Base-by-base conservation (phyloP, 2,329 filamentous ascomycete species). In the Grosmannia huntii region DNA sequence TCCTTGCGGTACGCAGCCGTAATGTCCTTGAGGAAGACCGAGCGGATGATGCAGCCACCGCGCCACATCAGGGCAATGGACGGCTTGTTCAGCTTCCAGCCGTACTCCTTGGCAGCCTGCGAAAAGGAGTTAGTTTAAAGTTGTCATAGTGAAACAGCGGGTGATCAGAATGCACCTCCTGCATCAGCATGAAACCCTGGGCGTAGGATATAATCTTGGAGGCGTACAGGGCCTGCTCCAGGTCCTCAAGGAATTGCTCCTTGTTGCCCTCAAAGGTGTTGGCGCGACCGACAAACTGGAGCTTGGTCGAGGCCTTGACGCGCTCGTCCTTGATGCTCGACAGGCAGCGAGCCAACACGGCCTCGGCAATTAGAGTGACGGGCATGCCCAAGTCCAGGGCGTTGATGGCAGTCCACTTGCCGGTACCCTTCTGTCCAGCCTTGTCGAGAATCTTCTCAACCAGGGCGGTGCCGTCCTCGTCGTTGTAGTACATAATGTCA, bases 191-290 rank as follows among this genome's bases (percentile, higher is more conserved):
- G 84, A 99, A 99, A 72, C 94, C 94, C 79, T 99, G 94, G 65
- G 94, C 90, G 73, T 99, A 99, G 23, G 94, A 99, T 76, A 99
- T 96, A 73, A 99, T 99, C 88, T 99, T 99, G 70, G 92, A 97
- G 66, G 94, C 94, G 72, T 99, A 99, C 62, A 99, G 85, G 66
- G 92, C 94, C 81, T 99, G 94, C 82, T 99, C 94, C 56, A 99
- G 89, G 75, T 99, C 91, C 66, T 89, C 89, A 66, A 99, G 85
- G 84, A 97, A 95, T 74, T 90, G 83, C 74, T 89, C 80, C 82
- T 88, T 90, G 84, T 96, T 83, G 67, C 94, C 94, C 68, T 87
- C 82, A 75, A 97, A 97, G 68, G 83, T 84, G 70, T 81, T 87
- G 68, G 75, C 79, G 60, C 90, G 90, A 66, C 91, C 89, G 61